Evolutionary conservation across 148 eudicot species (phyloP).

Genomic region (Silene conica): DNA sequence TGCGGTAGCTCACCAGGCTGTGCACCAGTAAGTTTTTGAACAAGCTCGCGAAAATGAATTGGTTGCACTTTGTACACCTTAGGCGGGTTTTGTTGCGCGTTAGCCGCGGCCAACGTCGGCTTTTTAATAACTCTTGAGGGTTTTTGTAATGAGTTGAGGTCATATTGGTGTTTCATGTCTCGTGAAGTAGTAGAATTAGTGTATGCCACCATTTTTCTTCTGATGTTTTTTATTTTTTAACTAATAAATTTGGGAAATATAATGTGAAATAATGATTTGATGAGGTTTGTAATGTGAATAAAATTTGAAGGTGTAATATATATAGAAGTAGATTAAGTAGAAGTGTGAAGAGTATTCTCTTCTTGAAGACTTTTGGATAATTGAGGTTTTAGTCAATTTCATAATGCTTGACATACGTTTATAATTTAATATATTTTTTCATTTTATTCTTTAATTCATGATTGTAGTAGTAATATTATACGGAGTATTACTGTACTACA

Average conservation of each 20-base stretch:
- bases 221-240: too few relatives aligned
- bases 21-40: slow-evolving; percentile 58
- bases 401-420: slow-evolving; percentile 24
- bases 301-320: slow-evolving; percentile 1
- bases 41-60: slow-evolving; percentile 55
- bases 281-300: slow-evolving; percentile 5
- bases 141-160: slow-evolving; percentile 17
- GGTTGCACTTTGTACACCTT: slow-evolving; percentile 66
- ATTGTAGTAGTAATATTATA: not conserved
- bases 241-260: not conserved
- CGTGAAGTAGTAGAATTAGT: not conserved
- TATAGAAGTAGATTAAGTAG: too few relatives aligned
- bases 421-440: not conserved
- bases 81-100: slow-evolving; percentile 33
- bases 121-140: slow-evolving; percentile 16
- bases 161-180: slow-evolving; percentile 8
- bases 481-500: too few relatives aligned
- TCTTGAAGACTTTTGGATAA: not conserved
- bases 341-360: not conserved
- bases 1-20: slow-evolving; percentile 10
- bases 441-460: not conserved
- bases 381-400: slow-evolving; percentile 22
- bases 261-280: not conserved
- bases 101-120: slow-evolving; percentile 8
- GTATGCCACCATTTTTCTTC: slow-evolving; percentile 20